Conservation (phyloP, 495 filamentous ascomycete species). For the Chaetomium cochliodes region DNA sequence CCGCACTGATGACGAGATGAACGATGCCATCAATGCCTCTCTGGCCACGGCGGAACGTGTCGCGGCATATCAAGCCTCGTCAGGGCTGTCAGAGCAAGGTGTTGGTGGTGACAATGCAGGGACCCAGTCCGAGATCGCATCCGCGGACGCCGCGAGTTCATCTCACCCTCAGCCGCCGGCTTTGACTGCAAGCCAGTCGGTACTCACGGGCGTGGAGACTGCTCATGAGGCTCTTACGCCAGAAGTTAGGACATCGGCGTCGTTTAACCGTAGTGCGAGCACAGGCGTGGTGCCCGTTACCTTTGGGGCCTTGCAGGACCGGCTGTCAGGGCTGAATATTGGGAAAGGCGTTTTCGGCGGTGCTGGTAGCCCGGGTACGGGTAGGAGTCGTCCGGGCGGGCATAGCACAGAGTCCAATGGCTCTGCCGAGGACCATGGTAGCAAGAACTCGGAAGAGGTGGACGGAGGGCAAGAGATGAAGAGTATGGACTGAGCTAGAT, state of each 20-base stretch:
- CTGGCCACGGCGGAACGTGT: slow-evolving; percentile 37
- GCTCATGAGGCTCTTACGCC: slow-evolving; percentile 44
- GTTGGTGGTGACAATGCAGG: slow-evolving; percentile 19
- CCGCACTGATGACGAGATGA: slow-evolving; percentile 88
- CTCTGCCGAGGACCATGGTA: neutral
- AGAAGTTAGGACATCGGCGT: slow-evolving; percentile 31
- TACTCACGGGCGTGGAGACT: slow-evolving; percentile 43
- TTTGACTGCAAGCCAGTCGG: slow-evolving; percentile 42
- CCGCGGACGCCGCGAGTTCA: slow-evolving; percentile 25
- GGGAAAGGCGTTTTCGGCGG: slow-evolving; percentile 36
- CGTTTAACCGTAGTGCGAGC: slow-evolving; percentile 43
- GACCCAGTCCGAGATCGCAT: slow-evolving; percentile 28
- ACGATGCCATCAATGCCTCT: slow-evolving; percentile 57
- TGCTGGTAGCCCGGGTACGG: slow-evolving; percentile 15
- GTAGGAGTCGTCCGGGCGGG: slow-evolving; percentile 16
- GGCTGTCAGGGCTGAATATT: slow-evolving; percentile 49
- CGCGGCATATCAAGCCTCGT: slow-evolving; percentile 27
- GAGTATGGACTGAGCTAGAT: slow-evolving; percentile 27
- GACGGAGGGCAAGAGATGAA: slow-evolving; percentile 36
- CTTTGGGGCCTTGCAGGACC: slow-evolving; percentile 47
- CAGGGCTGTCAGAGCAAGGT: slow-evolving; percentile 25
- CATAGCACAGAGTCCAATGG: slow-evolving; percentile 5
- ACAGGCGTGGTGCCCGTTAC: slow-evolving; percentile 43
- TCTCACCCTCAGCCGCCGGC: slow-evolving; percentile 37
- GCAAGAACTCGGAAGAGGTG: slow-evolving; percentile 16